Base-by-base conservation (phyloP, 2,329 filamentous ascomycete genomes). In the Lachnellula occidentalis region DNA sequence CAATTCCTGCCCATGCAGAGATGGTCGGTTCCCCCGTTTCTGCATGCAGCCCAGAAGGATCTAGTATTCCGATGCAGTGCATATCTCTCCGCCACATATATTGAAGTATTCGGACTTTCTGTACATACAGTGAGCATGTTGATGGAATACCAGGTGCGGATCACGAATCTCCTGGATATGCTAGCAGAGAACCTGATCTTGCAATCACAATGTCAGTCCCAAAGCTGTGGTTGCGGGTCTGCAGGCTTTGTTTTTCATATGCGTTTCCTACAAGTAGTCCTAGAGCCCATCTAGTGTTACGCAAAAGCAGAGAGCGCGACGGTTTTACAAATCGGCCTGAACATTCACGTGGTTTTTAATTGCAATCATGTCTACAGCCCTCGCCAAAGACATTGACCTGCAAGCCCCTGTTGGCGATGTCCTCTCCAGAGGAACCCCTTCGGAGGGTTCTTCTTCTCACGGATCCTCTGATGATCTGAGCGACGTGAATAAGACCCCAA, bases 71-170 rank as follows among this genome's bases (percentile, higher is more conserved):
- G 27, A 31, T 31, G 27, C 9, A 31, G 8, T 39, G 8, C 12
- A 15, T 39, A 39, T 39, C 2, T 37, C 36, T 9, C 17, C 37
- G 37, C 37, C 37, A 39, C 17, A 39, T n/a, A n/a, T 17, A 41
- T 41, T 41, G 15, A 34, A 49, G 8, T 22, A 21, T 19, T n/a
- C 37, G 12, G 15, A 36, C 46, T 19, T 22, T 9, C 8, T 11
- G 8, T 34, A 14, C 6, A n/a, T 49, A 31, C 19, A 49, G 22
- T n/a, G n/a, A 19, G 11, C 31, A 37, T 17, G 41, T 48, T 55
- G 53, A 55, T 55, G 53, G 45, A 55, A 55, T 55, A 41, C 22
- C 31, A 48, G 49, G 24, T 22, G 48, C 45, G 15, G 49, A 55
- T 51, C 37, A 45, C 53, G 53, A 41, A 51, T 51, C 19, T 50